Evolutionary conservation across 805 yeast species (phyloP).

Genomic region (Grigorovia humatica): DNA sequence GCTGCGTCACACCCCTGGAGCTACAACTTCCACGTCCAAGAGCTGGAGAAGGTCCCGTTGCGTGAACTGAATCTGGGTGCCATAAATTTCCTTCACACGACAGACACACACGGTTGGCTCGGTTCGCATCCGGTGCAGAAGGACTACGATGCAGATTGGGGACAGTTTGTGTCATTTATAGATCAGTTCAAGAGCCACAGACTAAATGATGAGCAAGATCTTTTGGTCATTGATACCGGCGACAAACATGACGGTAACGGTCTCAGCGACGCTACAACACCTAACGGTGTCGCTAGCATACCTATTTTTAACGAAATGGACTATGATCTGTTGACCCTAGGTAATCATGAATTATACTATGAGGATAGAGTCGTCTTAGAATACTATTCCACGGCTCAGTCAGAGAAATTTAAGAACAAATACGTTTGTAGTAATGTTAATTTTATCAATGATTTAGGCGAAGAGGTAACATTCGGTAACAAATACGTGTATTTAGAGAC

Average conservation of each 20-base stretch:
- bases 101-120: constrained; percentile 97
- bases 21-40: background rate
- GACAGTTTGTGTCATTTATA: constrained; percentile 70
- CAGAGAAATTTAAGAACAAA: constrained; percentile 41
- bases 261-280: constrained; percentile 62
- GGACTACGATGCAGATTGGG: constrained; percentile 82
- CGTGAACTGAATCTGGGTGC: constrained; percentile 58
- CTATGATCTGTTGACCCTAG: constrained; percentile 73
- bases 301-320: constrained; percentile 52
- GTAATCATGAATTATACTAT: constrained; percentile 82
- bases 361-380: constrained; percentile 58
- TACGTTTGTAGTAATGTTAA: constrained; percentile 71
- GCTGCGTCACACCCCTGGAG: background rate
- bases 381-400: constrained; percentile 45
- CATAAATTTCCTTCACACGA: constrained; percentile 81
- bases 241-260: constrained; percentile 96
- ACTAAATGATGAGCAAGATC: constrained; percentile 38
- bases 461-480: constrained; percentile 56
- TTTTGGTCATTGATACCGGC: constrained; percentile 76
- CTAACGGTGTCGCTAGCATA: constrained; percentile 59
- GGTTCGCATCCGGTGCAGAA: constrained; percentile 79
- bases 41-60: background rate
- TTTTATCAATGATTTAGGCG: constrained; percentile 33
- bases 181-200: constrained; percentile 34
- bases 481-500: constrained; percentile 59